phyloP scores from a whole-genome alignment of 2,329 filamentous ascomycete species.

The Ambrosiella xylebori region DNA sequence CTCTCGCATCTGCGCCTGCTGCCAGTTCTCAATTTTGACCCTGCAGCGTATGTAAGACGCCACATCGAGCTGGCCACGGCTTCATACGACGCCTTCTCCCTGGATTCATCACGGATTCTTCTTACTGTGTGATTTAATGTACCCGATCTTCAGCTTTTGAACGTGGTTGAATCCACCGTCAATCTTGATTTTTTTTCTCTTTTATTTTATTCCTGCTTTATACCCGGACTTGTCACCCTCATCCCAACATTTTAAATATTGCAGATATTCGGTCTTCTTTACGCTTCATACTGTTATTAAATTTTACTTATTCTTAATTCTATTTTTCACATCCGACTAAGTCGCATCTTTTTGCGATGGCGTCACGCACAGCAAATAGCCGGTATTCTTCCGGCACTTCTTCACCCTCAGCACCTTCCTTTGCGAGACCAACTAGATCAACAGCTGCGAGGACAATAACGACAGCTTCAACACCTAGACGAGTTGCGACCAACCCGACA shows the following conservation, averaged over 20 bases:
- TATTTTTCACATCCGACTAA: neutral
- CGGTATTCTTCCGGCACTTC: slow-evolving; percentile 7
- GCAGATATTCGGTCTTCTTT: neutral
- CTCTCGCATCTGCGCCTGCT: neutral
- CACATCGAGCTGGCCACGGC: slow-evolving; percentile 8
- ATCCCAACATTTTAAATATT: neutral
- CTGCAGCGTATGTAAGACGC: slow-evolving; percentile 5
- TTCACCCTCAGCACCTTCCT: slow-evolving; percentile 8
- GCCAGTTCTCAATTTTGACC: neutral
- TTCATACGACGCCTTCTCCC: slow-evolving; percentile 5
- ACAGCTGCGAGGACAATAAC: slow-evolving; percentile 5
- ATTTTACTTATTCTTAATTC: neutral
- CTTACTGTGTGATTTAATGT: slow-evolving; percentile 4
- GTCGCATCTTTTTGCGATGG: neutral
- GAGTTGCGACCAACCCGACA: slow-evolving; percentile 11
- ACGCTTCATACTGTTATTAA: neutral
- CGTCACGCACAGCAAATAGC: slow-evolving; percentile 9
- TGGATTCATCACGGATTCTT: neutral
- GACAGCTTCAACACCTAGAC: slow-evolving; percentile 6
- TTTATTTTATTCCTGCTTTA: neutral
- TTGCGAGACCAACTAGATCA: slow-evolving; percentile 10
- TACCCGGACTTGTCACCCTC: neutral
- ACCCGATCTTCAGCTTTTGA: slow-evolving; percentile 1
- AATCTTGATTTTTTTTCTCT: slow-evolving; percentile 3
- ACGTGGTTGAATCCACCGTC: slow-evolving; percentile 3